Conservation (phyloP, 1,139 yeast genomes). For the Saccharomyces hybrid region DNA sequence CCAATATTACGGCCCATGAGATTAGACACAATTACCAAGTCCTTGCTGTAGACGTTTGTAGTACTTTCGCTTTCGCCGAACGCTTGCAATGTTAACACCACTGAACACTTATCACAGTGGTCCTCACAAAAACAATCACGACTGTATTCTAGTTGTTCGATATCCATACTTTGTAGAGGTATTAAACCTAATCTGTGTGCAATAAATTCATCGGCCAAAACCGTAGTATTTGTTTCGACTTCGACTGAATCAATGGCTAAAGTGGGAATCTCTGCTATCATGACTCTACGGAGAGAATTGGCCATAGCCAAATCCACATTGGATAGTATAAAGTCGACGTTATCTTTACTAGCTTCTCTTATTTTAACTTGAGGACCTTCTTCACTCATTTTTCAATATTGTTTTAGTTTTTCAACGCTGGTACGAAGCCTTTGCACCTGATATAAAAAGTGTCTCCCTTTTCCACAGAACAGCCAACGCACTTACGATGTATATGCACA, state of each 20-base stretch:
- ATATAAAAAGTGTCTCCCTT: neutral
- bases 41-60: conserved; percentile 84
- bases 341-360: conserved; percentile 75
- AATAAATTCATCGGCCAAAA: conserved; percentile 91
- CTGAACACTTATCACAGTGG: conserved; percentile 92
- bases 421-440: neutral
- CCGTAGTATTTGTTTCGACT: conserved; percentile 87
- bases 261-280: conserved; percentile 96
- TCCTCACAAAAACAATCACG: conserved; percentile 98
- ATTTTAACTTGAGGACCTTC: conserved; percentile 80
- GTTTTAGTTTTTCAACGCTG: neutral
- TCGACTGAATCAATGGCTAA: conserved; percentile 94
- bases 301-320: conserved; percentile 90
- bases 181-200: conserved; percentile 89
- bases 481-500: neutral
- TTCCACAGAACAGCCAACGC: neutral
- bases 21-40: conserved; percentile 51
- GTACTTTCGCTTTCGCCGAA: conserved; percentile 83
- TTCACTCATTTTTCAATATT: conserved; percentile 29
- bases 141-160: conserved; percentile 71
- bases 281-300: conserved; percentile 82
- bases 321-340: conserved; percentile 81
- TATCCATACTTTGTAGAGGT: conserved; percentile 79
- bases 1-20: conserved; percentile 49
- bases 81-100: conserved; percentile 77